Evolutionary conservation across 2,329 filamentous ascomycete species (phyloP), one percentile per base, ranked within the genome.

Genomic region (Pseudomassariella vexata): DNA sequence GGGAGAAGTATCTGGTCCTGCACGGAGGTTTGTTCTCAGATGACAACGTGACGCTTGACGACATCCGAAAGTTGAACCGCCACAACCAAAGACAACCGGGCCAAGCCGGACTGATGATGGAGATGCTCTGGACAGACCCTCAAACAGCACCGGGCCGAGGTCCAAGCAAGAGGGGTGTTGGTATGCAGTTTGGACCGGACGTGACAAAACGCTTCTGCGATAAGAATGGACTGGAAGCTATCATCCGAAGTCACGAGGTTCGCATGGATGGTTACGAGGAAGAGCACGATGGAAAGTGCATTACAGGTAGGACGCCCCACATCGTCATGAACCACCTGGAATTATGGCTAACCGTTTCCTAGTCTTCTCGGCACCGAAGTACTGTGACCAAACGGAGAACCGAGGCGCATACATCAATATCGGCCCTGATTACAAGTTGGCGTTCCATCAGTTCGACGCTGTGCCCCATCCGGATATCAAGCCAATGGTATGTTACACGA

Each of bases 261-360:
- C 80, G 92, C 49, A 98, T 98, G 92, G 89, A 92, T 39, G 92
- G 92, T n/a, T 98, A 96, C 53, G 90, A 98, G 58, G 85, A 95
- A 46, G 90, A 98, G 68, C 92, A 98, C 57, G 84, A 92, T 49
- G 92, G 90, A 43, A 82, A 79, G 48, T 98, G 92, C 58, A 95
- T 98, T 49, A 98, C 92, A 28, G 82, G 82, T 85, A 69, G 45
- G 70, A 26, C 24, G 28, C 19, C 34, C 11, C 16, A 26, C 22
- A n/a, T n/a, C 19, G 18, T 4, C 27, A 20, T 14, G 4, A 27
- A 17, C 25, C 19, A 17, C 17, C 29, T 20, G 10, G 10, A 24
- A 6, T 5, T 24, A 25, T 28, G 29, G 35, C 48, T 59, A 41
- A 58, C 45, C 41, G 37, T 28, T 20, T 20, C 28, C 18, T 36